Evolutionary conservation across 177 flowering plant species (phyloP).

Genomic region (Vitis hybrid): DNA sequence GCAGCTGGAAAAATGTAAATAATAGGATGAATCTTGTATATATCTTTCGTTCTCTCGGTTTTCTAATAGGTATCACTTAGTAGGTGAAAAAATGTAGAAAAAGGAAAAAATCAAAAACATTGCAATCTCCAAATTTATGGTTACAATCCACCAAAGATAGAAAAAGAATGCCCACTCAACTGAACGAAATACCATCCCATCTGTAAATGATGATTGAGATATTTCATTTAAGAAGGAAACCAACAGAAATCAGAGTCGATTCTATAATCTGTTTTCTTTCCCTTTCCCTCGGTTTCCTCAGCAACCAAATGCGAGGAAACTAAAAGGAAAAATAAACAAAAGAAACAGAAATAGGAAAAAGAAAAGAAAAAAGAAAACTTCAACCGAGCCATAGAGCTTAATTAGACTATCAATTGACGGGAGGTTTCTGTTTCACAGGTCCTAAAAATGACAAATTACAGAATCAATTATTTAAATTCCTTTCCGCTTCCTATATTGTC

Average conservation of each 20-base stretch:
- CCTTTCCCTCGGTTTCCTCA: not conserved
- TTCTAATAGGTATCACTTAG: not conserved
- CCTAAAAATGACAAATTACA: no score
- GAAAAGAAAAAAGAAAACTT: not conserved
- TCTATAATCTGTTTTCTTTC: not conserved
- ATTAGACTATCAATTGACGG: no score
- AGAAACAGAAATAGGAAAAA: not conserved
- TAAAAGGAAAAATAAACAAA: not conserved
- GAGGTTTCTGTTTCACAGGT: no score
- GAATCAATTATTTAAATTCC: no score
- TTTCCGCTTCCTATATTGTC: no score
- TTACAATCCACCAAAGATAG: not conserved
- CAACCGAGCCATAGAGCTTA: no score
- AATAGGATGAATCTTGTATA: no score
- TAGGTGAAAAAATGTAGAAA: not conserved
- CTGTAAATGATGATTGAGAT: no score
- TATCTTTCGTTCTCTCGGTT: no score
- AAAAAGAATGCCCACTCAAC: not conserved
- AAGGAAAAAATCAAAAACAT: not conserved
- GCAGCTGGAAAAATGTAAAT: not conserved
- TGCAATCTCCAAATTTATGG: not conserved
- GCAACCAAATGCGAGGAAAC: slow-evolving; percentile 1
- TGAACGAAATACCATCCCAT: not conserved
- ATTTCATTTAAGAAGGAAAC: no score
- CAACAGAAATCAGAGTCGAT: not conserved